Evolutionary conservation across 345 rosid species (phyloP).

Genomic region (Eucalyptus grandis): DNA sequence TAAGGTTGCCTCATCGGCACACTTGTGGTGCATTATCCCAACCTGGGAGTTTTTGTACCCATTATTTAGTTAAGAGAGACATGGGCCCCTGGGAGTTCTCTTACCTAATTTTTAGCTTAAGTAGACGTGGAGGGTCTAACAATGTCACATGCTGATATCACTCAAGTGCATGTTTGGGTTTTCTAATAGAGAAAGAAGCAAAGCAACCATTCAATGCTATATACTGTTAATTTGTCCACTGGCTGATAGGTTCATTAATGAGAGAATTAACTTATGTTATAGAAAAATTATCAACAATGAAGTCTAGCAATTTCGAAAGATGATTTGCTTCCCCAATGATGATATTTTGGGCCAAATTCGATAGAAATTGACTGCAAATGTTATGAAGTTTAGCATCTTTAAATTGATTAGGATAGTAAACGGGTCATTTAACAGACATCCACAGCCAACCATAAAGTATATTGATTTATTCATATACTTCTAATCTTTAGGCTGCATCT

Average conservation of each 20-base stretch:
- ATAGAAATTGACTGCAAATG: neutral
- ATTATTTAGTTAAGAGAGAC: neutral
- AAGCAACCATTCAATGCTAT: neutral
- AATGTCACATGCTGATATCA: neutral
- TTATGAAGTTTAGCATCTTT: neutral
- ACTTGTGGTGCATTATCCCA: neutral
- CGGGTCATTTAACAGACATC: neutral
- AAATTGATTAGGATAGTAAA: neutral
- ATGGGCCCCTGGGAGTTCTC: neutral
- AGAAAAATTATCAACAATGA: neutral
- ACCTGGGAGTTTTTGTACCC: neutral
- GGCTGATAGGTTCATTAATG: neutral
- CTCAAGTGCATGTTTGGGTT: neutral
- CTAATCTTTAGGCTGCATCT: neutral
- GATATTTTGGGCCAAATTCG: neutral
- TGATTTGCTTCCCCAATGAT: neutral
- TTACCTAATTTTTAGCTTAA: neutral
- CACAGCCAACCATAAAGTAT: neutral
- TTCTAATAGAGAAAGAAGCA: neutral
- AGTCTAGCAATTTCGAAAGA: neutral
- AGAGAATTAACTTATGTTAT: neutral
- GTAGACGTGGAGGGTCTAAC: neutral
- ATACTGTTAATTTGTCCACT: neutral
- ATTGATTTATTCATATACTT: neutral
- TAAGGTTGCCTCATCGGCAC: neutral